These are phyloP conservation scores for Fusarium piperis DNA, from an alignment of 2,329 filamentous ascomycete species.

Conservation along the genomic window DNA sequence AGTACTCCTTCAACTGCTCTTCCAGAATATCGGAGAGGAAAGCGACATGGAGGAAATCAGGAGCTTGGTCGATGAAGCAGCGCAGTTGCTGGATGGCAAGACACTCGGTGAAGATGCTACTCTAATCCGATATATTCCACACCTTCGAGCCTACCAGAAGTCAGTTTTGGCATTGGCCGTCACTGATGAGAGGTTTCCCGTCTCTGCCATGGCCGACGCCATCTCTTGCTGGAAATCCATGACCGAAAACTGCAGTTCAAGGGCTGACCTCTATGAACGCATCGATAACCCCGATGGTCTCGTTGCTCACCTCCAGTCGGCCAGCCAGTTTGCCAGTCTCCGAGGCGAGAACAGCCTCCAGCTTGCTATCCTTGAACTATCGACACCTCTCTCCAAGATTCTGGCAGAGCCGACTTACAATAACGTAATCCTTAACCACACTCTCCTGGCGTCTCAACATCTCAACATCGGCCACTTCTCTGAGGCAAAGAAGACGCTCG, in stretches of 20 bases:
- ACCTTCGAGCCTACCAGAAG: conserved; percentile 57
- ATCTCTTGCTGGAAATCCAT: conserved; percentile 58
- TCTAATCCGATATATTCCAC: conserved; percentile 57
- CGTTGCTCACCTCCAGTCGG: conserved; percentile 59
- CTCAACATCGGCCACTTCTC: conserved; percentile 61
- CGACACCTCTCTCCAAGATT: conserved; percentile 53
- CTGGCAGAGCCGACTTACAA: conserved; percentile 48
- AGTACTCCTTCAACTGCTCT: conserved; percentile 60
- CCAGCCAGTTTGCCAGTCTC: conserved; percentile 62
- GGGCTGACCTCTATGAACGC: conserved; percentile 52
- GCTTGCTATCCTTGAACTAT: conserved; percentile 58
- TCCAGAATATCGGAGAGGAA: conserved; percentile 58
- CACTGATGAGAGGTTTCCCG: conserved; percentile 45
- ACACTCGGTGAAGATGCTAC: conserved; percentile 56
- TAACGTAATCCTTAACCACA: conserved; percentile 56
- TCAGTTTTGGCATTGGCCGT: conserved; percentile 57
- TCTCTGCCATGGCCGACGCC: conserved; percentile 48
- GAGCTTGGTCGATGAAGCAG: conserved; percentile 51
- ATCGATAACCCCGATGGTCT: conserved; percentile 63
- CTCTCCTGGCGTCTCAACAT: conserved; percentile 62
- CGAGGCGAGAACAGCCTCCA: conserved; percentile 60
- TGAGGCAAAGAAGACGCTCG: conserved; percentile 64
- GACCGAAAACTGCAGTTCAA: conserved; percentile 50
- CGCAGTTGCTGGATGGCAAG: conserved; percentile 49
- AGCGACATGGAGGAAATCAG: conserved; percentile 52